Conservation (phyloP, 345 rosid genomes). For the Eucalyptus sp. region DNA sequence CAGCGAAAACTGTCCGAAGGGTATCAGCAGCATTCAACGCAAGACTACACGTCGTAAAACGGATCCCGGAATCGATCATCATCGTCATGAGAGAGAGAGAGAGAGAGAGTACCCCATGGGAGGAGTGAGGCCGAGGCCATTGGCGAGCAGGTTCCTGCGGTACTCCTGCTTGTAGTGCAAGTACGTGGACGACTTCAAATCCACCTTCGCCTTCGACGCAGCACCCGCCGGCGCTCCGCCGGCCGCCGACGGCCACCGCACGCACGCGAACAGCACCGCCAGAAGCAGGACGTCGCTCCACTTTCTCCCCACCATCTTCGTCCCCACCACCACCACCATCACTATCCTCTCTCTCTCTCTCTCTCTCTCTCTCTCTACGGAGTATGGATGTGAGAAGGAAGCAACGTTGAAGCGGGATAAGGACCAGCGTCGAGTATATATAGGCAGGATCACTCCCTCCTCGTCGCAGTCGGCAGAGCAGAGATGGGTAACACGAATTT, state of each 20-base stretch:
- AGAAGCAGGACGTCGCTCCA: not conserved
- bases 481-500: not conserved
- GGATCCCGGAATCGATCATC: not conserved
- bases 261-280: not conserved
- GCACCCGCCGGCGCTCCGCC: not conserved
- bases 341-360: not conserved
- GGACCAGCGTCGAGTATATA: not conserved
- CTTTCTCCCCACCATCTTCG: not conserved
- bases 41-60: not conserved
- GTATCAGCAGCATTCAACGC: not conserved
- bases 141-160: slow-evolving; percentile 38
- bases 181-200: not conserved
- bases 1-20: not conserved
- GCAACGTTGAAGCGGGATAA: not conserved
- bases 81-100: not conserved
- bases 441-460: not conserved
- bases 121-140: slow-evolving; percentile 68
- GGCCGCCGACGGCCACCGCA: not conserved
- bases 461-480: not conserved
- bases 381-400: not conserved
- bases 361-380: not conserved
- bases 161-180: slow-evolving; percentile 5
- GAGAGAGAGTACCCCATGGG: slow-evolving; percentile 50
- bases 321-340: not conserved
- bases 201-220: not conserved